Base-by-base conservation (phyloP, 1,139 yeast species). In the Geotrichum restrictum region DNA sequence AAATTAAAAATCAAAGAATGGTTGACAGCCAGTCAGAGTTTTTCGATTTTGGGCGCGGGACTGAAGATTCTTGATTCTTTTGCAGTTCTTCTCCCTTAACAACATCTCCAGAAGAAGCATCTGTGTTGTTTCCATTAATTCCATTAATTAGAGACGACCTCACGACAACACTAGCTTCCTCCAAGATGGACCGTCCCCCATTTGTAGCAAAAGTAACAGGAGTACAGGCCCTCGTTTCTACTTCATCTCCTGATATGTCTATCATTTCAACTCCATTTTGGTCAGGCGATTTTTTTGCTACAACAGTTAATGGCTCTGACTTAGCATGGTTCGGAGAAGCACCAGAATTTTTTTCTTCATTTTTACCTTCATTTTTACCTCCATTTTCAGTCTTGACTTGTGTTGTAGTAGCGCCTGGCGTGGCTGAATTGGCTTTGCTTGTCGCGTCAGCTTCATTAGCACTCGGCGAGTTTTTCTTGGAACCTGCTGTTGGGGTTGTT, bases 1-100 rank as follows among this genome's bases (percentile, higher is more conserved):
- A 36, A 24, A 36, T 5, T 3, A 44, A 21, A n/a, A 21, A n/a
- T n/a, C 11, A 14, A 16, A 49, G 29, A 27, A 49, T 49, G 6
- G 53, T 49, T 8, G 53, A 45, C 19, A 49, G 53, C 53, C 53
- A 49, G 21, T 45, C 44, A 2, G 53, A 49, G 13, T 40, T 39
- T 19, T 27, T 29, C 13, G 44, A 40, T 19, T 24, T 32, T 5
- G 49, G 49, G 21, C 39, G 19, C 3, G 49, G 39, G 24, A 21
- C 47, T 40, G 33, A 11, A 3, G 44, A 22, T 13, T 37, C 32
- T 32, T 16, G 43, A 21, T 11, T 32, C 36, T 39, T n/a, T n/a
- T n/a, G n/a, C n/a, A n/a, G n/a, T n/a, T n/a, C n/a, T n/a, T n/a
- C n/a, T n/a, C n/a, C n/a, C n/a, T n/a, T n/a, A n/a, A n/a, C n/a